Evolutionary conservation across 83 land plant genomes (phyloP).

Genomic region (Thuja plicata): DNA sequence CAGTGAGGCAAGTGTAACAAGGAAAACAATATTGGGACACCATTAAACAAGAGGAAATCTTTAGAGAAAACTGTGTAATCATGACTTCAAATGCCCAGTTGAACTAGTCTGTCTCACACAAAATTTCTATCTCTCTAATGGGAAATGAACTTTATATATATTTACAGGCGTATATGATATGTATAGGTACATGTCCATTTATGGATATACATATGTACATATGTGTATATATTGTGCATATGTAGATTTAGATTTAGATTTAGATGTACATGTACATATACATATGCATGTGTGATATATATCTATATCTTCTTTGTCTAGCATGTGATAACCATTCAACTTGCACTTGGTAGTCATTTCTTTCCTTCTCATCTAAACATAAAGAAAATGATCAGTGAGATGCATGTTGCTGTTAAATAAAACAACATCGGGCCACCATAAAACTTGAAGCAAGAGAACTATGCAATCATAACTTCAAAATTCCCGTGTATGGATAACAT

Average conservation of each 20-base stretch:
- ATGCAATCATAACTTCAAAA: background rate
- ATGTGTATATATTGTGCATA: no score
- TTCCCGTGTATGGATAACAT: no score
- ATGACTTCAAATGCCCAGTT: background rate
- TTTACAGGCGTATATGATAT: background rate
- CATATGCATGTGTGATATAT: no score
- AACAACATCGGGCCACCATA: background rate
- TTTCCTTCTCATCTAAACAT: conserved; percentile 27
- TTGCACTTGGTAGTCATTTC: conserved; percentile 25
- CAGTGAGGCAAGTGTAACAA: background rate
- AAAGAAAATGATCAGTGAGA: background rate
- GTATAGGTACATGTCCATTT: no score
- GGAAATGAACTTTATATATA: background rate
- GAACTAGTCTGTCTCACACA: background rate
- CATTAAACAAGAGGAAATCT: background rate
- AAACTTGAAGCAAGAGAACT: background rate
- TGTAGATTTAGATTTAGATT: no score
- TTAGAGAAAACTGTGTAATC: background rate
- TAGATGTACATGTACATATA: no score
- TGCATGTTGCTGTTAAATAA: no score
- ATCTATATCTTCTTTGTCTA: background rate
- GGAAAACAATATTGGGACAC: background rate
- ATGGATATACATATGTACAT: no score
- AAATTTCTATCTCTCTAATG: background rate
- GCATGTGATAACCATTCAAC: conserved; percentile 33